Base-by-base conservation (phyloP, 1,284 basidiomycete genomes). In the Lentinula novae-zelandiae region DNA sequence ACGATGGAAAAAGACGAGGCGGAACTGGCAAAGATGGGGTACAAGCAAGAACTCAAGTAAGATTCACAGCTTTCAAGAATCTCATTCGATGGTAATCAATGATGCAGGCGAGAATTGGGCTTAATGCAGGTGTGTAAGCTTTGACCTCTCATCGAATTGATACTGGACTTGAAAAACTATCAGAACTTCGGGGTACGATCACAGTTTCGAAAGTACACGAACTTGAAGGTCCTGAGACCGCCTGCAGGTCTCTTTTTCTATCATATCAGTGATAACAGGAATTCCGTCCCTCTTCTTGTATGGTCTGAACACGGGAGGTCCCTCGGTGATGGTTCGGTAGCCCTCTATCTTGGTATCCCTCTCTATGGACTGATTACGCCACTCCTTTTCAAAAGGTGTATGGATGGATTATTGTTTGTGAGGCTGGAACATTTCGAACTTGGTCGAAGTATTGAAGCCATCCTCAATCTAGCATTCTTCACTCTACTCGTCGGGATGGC, bases 181-280 rank as follows among this genome's bases (percentile, higher is more conserved):
- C 60, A 89, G 85, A 89, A 88, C 70, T 90, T 91, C 66, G 89
- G 89, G 22, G 82, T 79, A 68, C 44, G 69, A 60, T 46, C 13
- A 12, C 15, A 9, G 9, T 49, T 42, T 17, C 10, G 15, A 40
- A 15, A 34, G 20, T 34, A 22, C n/a, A 42, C 20, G n/a, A 50
- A 1, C 17, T 27, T 27, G 27, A 34, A 46, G 10, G 5, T 20
- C 34, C 12, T 63, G 17, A 53, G 3, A 48, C 46, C 10, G 34
- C 42, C 39, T 8, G 34, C 64, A 80, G 77, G 74, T 89, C 17
- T 88, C 86, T 1, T 91, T 91, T 72, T 87, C 85, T 12, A 87
- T 91, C 71, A 90, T 91, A 61, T 86, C 84, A 50, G 79, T 89
- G 49, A 87, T 88, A 56, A 89, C 86, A 17, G 87, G 87, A 2